phyloP scores from a whole-genome alignment of 345 rosid genomes.

The Viola odorata region DNA sequence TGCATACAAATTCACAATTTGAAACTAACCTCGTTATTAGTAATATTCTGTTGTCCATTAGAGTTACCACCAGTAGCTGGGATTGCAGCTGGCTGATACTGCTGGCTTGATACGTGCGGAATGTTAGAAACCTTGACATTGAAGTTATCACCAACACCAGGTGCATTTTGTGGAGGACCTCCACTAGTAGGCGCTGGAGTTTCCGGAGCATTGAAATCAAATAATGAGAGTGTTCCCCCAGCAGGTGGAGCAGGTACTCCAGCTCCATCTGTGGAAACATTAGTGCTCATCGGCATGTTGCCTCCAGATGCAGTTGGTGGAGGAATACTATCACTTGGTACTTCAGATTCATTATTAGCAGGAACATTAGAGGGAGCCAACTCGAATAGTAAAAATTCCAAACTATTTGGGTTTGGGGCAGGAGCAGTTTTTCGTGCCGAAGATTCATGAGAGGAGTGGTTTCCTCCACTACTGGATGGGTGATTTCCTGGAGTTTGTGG shows the following conservation, averaged over 20 bases:
- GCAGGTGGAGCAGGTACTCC: constrained; percentile 9
- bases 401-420: constrained; percentile 37
- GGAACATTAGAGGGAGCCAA: constrained; percentile 36
- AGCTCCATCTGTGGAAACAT: neutral
- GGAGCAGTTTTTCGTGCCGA: constrained; percentile 23
- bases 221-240: constrained; percentile 11
- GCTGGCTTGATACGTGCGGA: constrained; percentile 16
- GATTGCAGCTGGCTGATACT: constrained; percentile 21
- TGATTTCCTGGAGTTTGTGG: constrained; percentile 16
- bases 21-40: constrained; percentile 38
- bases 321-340: constrained; percentile 12
- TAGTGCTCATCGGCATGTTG: neutral
- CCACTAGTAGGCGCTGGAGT: constrained; percentile 20
- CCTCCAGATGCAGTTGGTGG: constrained; percentile 19
- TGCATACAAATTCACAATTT: neutral
- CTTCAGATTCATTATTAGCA: constrained; percentile 9
- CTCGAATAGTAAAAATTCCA: constrained; percentile 58
- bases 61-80: constrained; percentile 15
- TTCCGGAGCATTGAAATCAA: constrained; percentile 10
- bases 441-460: constrained; percentile 24
- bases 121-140: constrained; percentile 7
- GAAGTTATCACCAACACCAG: constrained; percentile 10
- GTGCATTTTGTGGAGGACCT: constrained; percentile 15
- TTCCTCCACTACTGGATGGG: constrained; percentile 23
- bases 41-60: constrained; percentile 16